A percentile compares a stretch with the other conserved stretches of the same genome.
phyloP scores from a whole-genome alignment of 177 flowering plant species.

The Vitis hybrid region DNA sequence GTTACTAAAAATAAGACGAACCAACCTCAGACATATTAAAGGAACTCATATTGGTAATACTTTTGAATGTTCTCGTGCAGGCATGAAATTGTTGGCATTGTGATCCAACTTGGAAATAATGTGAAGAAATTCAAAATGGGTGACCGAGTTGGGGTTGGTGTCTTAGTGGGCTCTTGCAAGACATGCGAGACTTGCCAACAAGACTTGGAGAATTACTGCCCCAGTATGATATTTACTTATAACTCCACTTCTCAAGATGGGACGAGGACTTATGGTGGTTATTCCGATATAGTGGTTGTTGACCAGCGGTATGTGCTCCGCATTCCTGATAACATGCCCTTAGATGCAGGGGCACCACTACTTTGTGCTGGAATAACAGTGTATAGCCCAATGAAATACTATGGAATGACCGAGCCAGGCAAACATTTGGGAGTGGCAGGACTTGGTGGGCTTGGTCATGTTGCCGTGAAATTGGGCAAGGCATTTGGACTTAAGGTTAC shows the following conservation, averaged over 20 bases:
- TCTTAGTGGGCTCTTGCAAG: slow-evolving; percentile 30
- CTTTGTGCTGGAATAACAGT: slow-evolving; percentile 52
- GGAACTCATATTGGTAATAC: too few relatives aligned
- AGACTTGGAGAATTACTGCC: slow-evolving; percentile 40
- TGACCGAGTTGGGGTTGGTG: slow-evolving; percentile 38
- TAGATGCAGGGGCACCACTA: slow-evolving; percentile 42
- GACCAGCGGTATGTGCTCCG: slow-evolving; percentile 37
- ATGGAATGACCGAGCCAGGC: slow-evolving; percentile 43
- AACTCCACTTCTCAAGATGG: slow-evolving; percentile 26
- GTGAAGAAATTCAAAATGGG: slow-evolving; percentile 36
- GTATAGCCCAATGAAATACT: slow-evolving; percentile 52
- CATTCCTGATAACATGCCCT: slow-evolving; percentile 37
- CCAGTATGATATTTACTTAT: slow-evolving; percentile 22
- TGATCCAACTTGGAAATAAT: slow-evolving; percentile 25
- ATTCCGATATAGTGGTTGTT: slow-evolving; percentile 39
- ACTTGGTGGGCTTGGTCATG: slow-evolving; percentile 47
- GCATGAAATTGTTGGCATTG: slow-evolving; percentile 46
- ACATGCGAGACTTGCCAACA: slow-evolving; percentile 34
- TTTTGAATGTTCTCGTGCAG: slow-evolving; percentile 15
- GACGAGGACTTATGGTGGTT: slow-evolving; percentile 40
- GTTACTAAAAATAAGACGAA: too few relatives aligned
- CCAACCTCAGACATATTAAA: too few relatives aligned
- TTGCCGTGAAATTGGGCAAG: slow-evolving; percentile 40
- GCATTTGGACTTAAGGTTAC: slow-evolving; percentile 49
- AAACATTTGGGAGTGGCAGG: slow-evolving; percentile 46